A percentile compares a stretch with the other conserved stretches of the same genome.
These are phyloP conservation scores for Purshia tridentata DNA, from an alignment of 306 rosid genomes.

Conservation along the genomic window DNA sequence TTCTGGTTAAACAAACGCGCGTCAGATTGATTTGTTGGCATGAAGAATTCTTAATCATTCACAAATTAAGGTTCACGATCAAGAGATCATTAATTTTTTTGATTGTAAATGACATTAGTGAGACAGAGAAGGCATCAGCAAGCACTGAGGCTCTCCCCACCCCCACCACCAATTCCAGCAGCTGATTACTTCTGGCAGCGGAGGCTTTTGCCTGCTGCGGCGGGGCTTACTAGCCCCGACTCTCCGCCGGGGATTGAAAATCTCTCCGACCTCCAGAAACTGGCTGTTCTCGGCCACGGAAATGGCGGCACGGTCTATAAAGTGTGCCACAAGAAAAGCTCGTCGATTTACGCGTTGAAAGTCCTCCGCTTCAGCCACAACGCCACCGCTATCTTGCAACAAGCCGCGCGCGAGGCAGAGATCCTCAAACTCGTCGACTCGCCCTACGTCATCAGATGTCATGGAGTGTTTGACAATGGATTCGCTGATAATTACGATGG, in stretches of 20 bases:
- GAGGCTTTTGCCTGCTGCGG: conserved; percentile 14
- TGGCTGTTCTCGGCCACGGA: conserved; percentile 57
- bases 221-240: conserved; percentile 14
- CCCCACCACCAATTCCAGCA: conserved; percentile 43
- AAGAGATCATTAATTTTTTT: background rate
- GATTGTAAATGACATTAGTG: conserved; percentile 52
- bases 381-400: conserved; percentile 22
- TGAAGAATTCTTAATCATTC: background rate
- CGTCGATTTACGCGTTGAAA: conserved; percentile 56
- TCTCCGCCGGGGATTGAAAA: conserved; percentile 31
- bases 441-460: conserved; percentile 49
- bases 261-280: conserved; percentile 52
- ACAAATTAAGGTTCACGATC: background rate
- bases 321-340: conserved; percentile 45
- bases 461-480: conserved; percentile 42
- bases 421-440: conserved; percentile 58
- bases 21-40: too few relatives aligned
- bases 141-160: conserved; percentile 57
- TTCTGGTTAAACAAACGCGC: too few relatives aligned
- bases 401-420: conserved; percentile 48
- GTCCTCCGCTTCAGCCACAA: conserved; percentile 40
- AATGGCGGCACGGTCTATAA: conserved; percentile 58
- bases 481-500: background rate
- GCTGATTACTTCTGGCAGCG: conserved; percentile 11
- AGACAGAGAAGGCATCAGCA: conserved; percentile 58